Base-by-base conservation (phyloP, 1,284 basidiomycete genomes). In the Pseudozyma hubeiensis region DNA sequence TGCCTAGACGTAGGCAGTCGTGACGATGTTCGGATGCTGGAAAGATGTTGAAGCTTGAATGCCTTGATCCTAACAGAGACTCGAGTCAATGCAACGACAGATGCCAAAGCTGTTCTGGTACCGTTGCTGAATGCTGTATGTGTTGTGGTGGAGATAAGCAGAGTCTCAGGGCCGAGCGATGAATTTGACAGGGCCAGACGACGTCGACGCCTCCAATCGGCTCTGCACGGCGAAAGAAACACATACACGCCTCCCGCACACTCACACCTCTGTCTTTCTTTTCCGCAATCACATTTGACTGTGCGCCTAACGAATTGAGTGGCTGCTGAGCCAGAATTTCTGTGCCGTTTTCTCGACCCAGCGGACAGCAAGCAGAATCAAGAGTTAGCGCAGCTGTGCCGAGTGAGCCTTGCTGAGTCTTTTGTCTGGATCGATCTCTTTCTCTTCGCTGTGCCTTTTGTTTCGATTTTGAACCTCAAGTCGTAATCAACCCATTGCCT, bases 1-100 rank as follows among this genome's bases (percentile, higher is more conserved):
- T 66, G 64, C 64, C 66, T 60, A 47, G 29, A 51, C 47, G 41
- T 43, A 35, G 66, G 60, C 66, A 48, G 48, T 34, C 51, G 55
- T 39, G 35, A n/a, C 19, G 29, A 30, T 54, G 44, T 24, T 54
- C 4, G 29, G 14, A 14, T 37, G 14, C 35, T 37, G 35, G 43
- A n/a, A n/a, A 17, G 16, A 24, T 39, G 41, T 19, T 24, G 31
- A 34, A 34, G 54, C 24, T 49, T 19, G 14, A 54, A 19, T 7
- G 13, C 33, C 8, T 29, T 19, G 19, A 33, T 44, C 31, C 40
- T 29, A 11, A 35, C 24, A 16, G 19, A 53, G 37, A 17, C 13
- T 14, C 14, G 40, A 19, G 51, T 35, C 29, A 37, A 39, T 57
- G 34, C 31, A 31, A 37, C 43, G 49, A 35, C 45, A 30, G 31